Conservation (phyloP, 148 eudicot genomes). For the Polygonum maritimum region DNA sequence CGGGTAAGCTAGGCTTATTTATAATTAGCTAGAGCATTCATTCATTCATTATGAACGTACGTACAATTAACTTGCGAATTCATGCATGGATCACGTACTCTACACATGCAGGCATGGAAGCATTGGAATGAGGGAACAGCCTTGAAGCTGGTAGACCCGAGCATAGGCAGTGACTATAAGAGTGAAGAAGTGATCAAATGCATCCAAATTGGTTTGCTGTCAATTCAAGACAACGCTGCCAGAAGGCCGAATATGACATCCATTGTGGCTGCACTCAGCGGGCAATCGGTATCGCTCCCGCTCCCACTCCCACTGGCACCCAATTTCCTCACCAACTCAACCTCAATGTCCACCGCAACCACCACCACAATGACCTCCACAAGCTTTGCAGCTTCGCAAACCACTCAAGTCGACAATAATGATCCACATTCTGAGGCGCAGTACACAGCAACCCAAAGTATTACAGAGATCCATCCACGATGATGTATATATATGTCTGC, state of each 20-base stretch:
- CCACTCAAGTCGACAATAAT: neutral
- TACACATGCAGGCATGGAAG: slow-evolving; percentile 17
- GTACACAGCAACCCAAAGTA: neutral
- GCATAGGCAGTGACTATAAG: neutral
- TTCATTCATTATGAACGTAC: neutral
- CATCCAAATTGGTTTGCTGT: slow-evolving; percentile 22
- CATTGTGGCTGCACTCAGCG: slow-evolving; percentile 16
- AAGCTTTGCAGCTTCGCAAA: neutral
- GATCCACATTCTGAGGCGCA: neutral
- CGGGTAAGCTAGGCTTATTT: slow-evolving; percentile 10
- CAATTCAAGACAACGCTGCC: slow-evolving; percentile 18
- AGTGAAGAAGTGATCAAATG: slow-evolving; percentile 9
- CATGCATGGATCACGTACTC: too few species aligned
- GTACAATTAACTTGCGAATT: too few species aligned
- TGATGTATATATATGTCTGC: neutral
- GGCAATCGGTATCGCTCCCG: slow-evolving; percentile 14
- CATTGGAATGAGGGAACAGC: slow-evolving; percentile 15
- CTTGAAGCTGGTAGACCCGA: slow-evolving; percentile 13
- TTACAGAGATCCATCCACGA: neutral
- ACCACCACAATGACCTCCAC: slow-evolving; percentile 2
- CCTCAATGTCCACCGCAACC: neutral
- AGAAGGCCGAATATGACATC: slow-evolving; percentile 18
- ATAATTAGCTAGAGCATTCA: too few species aligned
- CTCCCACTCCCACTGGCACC: slow-evolving; percentile 1
- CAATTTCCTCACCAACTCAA: neutral